Evolutionary conservation across 1,139 yeast genomes (phyloP).

Genomic region (Meyerozyma smithsonii): DNA sequence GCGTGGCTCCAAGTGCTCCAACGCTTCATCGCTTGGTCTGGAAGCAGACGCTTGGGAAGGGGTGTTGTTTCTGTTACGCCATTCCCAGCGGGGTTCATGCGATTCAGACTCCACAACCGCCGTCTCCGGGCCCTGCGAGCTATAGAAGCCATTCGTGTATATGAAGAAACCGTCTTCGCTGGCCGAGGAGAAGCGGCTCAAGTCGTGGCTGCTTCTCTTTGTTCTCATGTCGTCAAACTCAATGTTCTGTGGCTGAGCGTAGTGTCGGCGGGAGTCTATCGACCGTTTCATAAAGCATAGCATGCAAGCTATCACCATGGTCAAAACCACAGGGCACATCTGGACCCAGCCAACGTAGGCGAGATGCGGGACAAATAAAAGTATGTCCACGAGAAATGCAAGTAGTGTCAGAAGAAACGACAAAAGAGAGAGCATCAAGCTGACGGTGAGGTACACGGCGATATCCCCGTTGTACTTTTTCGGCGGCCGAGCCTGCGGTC

Average conservation of each 20-base stretch:
- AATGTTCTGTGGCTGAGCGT: constrained; percentile 27
- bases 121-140: constrained; percentile 12
- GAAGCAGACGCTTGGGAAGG: not conserved
- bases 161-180: constrained; percentile 47
- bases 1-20: not conserved
- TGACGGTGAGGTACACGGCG: constrained; percentile 25
- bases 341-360: constrained; percentile 56
- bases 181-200: constrained; percentile 23
- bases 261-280: constrained; percentile 32
- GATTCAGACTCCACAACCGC: not conserved
- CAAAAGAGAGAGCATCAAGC: constrained; percentile 40
- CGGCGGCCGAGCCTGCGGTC: not conserved
- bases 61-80: not conserved
- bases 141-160: constrained; percentile 41
- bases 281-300: constrained; percentile 39
- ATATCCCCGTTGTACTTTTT: constrained; percentile 8
- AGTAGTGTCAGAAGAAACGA: constrained; percentile 44
- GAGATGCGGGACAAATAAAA: constrained; percentile 48
- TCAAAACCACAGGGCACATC: constrained; percentile 32
- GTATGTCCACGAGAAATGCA: constrained; percentile 50
- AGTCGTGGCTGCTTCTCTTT: constrained; percentile 17
- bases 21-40: not conserved
- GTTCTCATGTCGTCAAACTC: constrained; percentile 37
- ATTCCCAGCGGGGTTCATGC: constrained; percentile 1
- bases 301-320: constrained; percentile 33